These are phyloP conservation scores for Castanospermum australe DNA, from an alignment of 306 rosid species.

Conservation along the genomic window DNA sequence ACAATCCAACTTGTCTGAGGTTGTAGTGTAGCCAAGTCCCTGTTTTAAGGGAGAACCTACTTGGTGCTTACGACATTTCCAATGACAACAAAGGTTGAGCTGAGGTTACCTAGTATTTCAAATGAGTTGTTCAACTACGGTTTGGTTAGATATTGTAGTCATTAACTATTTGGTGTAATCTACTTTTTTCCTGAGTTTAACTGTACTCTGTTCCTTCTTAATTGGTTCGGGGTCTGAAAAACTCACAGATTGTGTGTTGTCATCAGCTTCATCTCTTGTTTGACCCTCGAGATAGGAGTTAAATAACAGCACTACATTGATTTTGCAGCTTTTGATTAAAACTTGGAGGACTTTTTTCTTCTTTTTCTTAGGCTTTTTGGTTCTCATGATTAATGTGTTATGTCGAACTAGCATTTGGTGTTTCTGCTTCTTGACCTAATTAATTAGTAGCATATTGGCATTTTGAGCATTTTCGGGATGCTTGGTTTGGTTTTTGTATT, in stretches of 20 bases:
- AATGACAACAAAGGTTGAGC: conserved; percentile 22
- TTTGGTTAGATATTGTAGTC: background rate
- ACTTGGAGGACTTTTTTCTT: background rate
- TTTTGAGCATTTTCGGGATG: too few species aligned
- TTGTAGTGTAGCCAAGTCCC: conserved; percentile 23
- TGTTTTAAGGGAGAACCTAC: conserved; percentile 32
- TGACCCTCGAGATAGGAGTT: conserved; percentile 49
- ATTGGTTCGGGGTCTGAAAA: conserved; percentile 52
- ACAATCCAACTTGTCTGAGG: conserved; percentile 48
- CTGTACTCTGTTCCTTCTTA: conserved; percentile 33
- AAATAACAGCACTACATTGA: conserved; percentile 70
- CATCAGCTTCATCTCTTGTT: conserved; percentile 72
- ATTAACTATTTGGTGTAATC: background rate
- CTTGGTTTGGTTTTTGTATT: too few species aligned
- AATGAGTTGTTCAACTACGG: background rate
- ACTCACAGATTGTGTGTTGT: conserved; percentile 64
- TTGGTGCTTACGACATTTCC: conserved; percentile 25
- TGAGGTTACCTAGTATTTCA: background rate
- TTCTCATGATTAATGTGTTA: too few species aligned
- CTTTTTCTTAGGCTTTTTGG: background rate
- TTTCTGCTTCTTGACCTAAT: too few species aligned
- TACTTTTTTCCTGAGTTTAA: conserved; percentile 37
- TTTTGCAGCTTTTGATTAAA: background rate
- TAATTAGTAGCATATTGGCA: too few species aligned
- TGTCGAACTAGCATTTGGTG: too few species aligned